Evolutionary conservation across 768 basidiomycete species (phyloP).

Genomic region (Daedalea quercina): DNA sequence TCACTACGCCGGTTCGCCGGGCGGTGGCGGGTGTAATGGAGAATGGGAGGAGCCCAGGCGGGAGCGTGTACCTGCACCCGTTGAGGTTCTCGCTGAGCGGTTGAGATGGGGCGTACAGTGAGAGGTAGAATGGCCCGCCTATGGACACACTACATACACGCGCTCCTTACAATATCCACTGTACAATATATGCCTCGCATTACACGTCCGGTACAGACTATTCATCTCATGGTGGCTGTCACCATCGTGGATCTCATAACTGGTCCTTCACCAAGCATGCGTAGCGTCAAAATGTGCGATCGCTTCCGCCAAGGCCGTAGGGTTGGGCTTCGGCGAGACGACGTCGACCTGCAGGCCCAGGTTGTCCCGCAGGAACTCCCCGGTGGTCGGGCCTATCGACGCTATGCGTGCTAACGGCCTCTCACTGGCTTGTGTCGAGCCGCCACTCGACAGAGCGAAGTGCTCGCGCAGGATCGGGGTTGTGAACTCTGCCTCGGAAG

Average conservation of each 20-base stretch:
- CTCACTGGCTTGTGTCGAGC: background rate
- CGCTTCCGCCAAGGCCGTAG: constrained; percentile 37
- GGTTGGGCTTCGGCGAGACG: constrained; percentile 47
- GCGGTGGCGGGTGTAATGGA: background rate
- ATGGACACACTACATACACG: too few species aligned
- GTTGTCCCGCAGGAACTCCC: constrained; percentile 39
- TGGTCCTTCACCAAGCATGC: background rate
- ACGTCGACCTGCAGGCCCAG: constrained; percentile 46
- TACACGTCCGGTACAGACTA: background rate
- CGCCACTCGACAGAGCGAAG: constrained; percentile 32
- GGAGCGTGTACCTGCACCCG: background rate
- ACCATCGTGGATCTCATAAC: too few species aligned
- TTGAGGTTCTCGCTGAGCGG: background rate
- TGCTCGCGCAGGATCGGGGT: constrained; percentile 40
- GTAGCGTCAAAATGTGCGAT: background rate
- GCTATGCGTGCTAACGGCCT: constrained; percentile 30
- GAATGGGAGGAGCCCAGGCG: background rate
- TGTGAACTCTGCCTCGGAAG: constrained; percentile 58
- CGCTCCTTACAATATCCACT: too few species aligned
- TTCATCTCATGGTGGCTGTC: too few species aligned
- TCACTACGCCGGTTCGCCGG: too few species aligned
- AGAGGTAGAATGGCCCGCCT: too few species aligned
- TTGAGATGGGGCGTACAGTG: too few species aligned
- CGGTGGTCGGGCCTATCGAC: constrained; percentile 66
- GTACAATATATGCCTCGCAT: too few species aligned